These are phyloP conservation scores for Paxillus ammoniavirescens DNA, from an alignment of 768 basidiomycete genomes.

Conservation along the genomic window DNA sequence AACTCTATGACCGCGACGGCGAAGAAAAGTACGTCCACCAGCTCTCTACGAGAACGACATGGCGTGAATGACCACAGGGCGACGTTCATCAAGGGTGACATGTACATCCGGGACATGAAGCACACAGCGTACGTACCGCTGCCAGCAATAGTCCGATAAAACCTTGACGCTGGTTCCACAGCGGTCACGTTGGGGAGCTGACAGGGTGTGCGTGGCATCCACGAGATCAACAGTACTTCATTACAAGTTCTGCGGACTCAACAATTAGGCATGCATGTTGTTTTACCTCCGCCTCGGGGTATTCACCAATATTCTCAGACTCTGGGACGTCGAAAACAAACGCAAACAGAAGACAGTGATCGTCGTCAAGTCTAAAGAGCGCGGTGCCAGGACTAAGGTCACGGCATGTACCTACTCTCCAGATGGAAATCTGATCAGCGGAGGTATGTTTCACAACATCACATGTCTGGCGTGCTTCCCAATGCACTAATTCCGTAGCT, in stretches of 20 bases:
- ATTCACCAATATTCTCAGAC: constrained; percentile 42
- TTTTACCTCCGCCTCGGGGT: neutral
- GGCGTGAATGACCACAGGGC: constrained; percentile 61
- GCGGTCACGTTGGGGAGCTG: constrained; percentile 93
- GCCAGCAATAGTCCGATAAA: constrained; percentile 3
- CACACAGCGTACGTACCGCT: constrained; percentile 79
- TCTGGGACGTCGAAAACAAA: constrained; percentile 93
- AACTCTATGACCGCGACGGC: constrained; percentile 89
- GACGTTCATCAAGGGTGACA: constrained; percentile 90
- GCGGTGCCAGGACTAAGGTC: constrained; percentile 92
- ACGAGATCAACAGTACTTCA: constrained; percentile 76
- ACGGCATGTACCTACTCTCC: constrained; percentile 82
- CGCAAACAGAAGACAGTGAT: constrained; percentile 95
- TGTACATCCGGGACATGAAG: constrained; percentile 98
- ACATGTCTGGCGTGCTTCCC: neutral
- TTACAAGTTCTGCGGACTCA: constrained; percentile 93
- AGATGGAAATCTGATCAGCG: constrained; percentile 88
- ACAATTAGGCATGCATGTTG: constrained; percentile 74
- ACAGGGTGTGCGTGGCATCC: constrained; percentile 94
- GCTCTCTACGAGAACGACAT: constrained; percentile 28
- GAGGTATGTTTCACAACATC: constrained; percentile 52
- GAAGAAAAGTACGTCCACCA: constrained; percentile 75
- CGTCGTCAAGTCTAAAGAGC: constrained; percentile 93
- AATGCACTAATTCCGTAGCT: constrained; percentile 43
- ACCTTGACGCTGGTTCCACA: constrained; percentile 30